Evolutionary conservation across 257 asterid genomes (phyloP).

Genomic region (Ophiorrhiza pumila): DNA sequence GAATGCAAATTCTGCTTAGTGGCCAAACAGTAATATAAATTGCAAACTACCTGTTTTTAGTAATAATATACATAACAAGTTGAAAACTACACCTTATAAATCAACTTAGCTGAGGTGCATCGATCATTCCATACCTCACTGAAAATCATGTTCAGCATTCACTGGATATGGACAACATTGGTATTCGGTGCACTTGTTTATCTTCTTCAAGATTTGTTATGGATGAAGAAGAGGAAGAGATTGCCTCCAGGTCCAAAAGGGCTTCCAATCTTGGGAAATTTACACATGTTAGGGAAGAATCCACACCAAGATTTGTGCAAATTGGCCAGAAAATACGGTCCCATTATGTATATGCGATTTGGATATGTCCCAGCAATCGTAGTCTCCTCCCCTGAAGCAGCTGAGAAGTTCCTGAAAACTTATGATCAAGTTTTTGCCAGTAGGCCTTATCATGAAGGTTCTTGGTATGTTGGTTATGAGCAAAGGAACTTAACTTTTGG

Average conservation of each 20-base stretch:
- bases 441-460: conserved; percentile 17
- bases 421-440: conserved; percentile 22
- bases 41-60: too few species aligned
- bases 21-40: too few species aligned
- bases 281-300: conserved; percentile 4
- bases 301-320: conserved; percentile 3
- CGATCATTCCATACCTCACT: background rate
- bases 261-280: background rate
- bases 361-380: conserved; percentile 14
- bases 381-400: conserved; percentile 20
- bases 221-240: conserved; percentile 3
- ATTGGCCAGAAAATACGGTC: conserved; percentile 11
- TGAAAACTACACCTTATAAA: too few species aligned
- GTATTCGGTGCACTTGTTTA: background rate
- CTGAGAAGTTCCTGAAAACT: conserved; percentile 20
- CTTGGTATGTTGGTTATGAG: conserved; percentile 5
- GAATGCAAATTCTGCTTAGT: too few species aligned
- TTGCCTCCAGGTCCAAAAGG: conserved; percentile 6
- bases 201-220: background rate
- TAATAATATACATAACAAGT: too few species aligned
- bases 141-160: background rate
- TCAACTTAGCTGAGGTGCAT: background rate
- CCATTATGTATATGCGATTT: conserved; percentile 15
- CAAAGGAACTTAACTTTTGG: conserved; percentile 16
- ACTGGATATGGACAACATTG: conserved; percentile 4